These are phyloP conservation scores for Nannochloris sp. DNA, from an alignment of 139 green algal species.

Conservation along the genomic window DNA sequence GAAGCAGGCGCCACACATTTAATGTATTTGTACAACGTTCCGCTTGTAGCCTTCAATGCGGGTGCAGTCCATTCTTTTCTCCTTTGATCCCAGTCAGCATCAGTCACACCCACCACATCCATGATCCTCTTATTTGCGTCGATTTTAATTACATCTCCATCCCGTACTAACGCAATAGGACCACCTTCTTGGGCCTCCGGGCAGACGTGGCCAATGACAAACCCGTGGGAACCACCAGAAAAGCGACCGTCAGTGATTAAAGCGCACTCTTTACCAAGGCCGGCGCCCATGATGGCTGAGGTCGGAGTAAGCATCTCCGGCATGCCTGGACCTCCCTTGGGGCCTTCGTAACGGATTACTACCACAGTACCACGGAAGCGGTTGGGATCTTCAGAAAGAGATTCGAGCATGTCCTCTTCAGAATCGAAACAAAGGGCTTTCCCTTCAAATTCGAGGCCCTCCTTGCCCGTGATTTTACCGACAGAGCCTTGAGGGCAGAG, in stretches of 20 bases:
- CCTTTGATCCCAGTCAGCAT: constrained; percentile 63
- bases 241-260: constrained; percentile 98
- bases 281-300: constrained; percentile 93
- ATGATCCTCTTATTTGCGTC: constrained; percentile 77
- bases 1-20: constrained; percentile 80
- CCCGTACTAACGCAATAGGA: constrained; percentile 80
- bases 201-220: constrained; percentile 94
- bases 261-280: constrained; percentile 89
- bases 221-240: constrained; percentile 90
- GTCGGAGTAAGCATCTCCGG: constrained; percentile 98
- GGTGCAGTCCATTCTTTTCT: constrained; percentile 61
- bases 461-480: constrained; percentile 96
- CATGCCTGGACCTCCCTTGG: constrained; percentile 97
- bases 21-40: constrained; percentile 98
- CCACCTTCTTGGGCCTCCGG: constrained; percentile 93
- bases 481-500: constrained; percentile 87
- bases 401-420: constrained; percentile 94
- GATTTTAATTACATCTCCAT: constrained; percentile 90
- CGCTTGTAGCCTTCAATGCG: constrained; percentile 68
- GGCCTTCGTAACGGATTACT: constrained; percentile 92
- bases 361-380: constrained; percentile 79
- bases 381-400: constrained; percentile 65
- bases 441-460: constrained; percentile 57
- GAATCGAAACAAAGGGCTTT: constrained; percentile 81
- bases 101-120: constrained; percentile 60